Evolutionary conservation across 768 basidiomycete genomes (phyloP).

Genomic region (Tulasnella calospora): DNA sequence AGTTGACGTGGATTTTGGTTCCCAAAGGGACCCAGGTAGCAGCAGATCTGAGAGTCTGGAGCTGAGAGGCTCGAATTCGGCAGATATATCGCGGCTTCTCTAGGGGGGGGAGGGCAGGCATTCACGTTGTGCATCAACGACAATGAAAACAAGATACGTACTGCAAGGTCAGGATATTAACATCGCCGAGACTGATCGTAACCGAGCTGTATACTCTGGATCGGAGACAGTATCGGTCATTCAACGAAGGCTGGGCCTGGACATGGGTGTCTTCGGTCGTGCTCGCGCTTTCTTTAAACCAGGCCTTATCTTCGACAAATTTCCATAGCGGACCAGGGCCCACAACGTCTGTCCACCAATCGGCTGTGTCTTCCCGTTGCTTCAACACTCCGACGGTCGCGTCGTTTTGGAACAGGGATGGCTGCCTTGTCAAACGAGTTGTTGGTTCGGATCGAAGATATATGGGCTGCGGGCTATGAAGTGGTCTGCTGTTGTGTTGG

Average conservation of each 20-base stretch:
- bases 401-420: slow-evolving; percentile 47
- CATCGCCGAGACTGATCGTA: slow-evolving; percentile 38
- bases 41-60: slow-evolving; percentile 48
- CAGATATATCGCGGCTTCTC: background rate
- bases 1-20: slow-evolving; percentile 40
- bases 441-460: background rate
- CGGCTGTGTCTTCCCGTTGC: slow-evolving; percentile 47
- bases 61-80: background rate
- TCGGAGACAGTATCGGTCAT: background rate
- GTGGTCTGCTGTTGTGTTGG: background rate
- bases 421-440: slow-evolving; percentile 31
- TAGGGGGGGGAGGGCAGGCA: background rate
- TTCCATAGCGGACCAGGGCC: slow-evolving; percentile 78
- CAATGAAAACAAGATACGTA: slow-evolving; percentile 33
- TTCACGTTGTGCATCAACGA: background rate
- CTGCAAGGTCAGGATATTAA: slow-evolving; percentile 44
- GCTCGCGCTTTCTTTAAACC: slow-evolving; percentile 56
- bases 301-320: slow-evolving; percentile 67
- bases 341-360: slow-evolving; percentile 72
- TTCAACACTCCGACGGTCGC: slow-evolving; percentile 41
- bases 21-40: slow-evolving; percentile 62
- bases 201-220: slow-evolving; percentile 21
- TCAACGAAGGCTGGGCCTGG: background rate
- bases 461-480: background rate
- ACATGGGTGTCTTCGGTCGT: background rate